Conservation (phyloP, 495 filamentous ascomycete genomes). For the Hypoxylon fragiforme region DNA sequence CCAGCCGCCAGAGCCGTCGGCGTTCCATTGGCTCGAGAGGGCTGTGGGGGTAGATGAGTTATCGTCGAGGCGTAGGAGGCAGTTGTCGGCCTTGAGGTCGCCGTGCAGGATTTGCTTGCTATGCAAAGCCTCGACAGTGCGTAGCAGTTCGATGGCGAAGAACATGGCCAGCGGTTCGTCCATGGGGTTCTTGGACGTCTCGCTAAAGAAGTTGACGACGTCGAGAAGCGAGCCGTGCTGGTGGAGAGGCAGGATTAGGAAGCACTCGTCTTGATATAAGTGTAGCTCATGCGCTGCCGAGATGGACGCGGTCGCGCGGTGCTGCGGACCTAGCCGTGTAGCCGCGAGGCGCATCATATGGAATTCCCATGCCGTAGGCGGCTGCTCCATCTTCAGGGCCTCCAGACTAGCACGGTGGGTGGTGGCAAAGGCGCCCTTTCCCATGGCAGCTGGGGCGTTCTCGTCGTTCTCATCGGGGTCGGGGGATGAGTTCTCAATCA, state of each 20-base stretch:
- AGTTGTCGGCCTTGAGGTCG: slow-evolving; percentile 94
- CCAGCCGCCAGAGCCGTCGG: slow-evolving; percentile 79
- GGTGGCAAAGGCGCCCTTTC: slow-evolving; percentile 49
- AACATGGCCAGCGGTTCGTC: slow-evolving; percentile 93
- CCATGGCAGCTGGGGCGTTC: slow-evolving; percentile 53
- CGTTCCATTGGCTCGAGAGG: slow-evolving; percentile 62
- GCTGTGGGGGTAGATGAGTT: slow-evolving; percentile 37
- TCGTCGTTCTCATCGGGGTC: slow-evolving; percentile 51
- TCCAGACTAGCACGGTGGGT: slow-evolving; percentile 62
- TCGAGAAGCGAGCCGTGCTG: slow-evolving; percentile 91
- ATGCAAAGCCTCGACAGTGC: slow-evolving; percentile 87
- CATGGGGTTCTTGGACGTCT: slow-evolving; percentile 70
- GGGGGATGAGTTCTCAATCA: slow-evolving; percentile 69
- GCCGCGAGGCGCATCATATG: slow-evolving; percentile 88
- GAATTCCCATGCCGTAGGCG: slow-evolving; percentile 91
- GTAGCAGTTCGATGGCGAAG: slow-evolving; percentile 87
- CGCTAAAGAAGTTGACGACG: slow-evolving; percentile 81
- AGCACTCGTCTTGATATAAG: slow-evolving; percentile 79
- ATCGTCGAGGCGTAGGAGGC: slow-evolving; percentile 79
- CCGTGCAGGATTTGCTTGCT: slow-evolving; percentile 80
- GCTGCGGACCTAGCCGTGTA: slow-evolving; percentile 65
- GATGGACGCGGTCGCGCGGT: slow-evolving; percentile 72
- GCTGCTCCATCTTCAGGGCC: slow-evolving; percentile 88
- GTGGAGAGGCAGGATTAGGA: slow-evolving; percentile 83
- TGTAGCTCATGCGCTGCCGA: slow-evolving; percentile 85